These are phyloP conservation scores for Protostelium mycophagum DNA, from an alignment of 78 protist species.

Conservation along the genomic window DNA sequence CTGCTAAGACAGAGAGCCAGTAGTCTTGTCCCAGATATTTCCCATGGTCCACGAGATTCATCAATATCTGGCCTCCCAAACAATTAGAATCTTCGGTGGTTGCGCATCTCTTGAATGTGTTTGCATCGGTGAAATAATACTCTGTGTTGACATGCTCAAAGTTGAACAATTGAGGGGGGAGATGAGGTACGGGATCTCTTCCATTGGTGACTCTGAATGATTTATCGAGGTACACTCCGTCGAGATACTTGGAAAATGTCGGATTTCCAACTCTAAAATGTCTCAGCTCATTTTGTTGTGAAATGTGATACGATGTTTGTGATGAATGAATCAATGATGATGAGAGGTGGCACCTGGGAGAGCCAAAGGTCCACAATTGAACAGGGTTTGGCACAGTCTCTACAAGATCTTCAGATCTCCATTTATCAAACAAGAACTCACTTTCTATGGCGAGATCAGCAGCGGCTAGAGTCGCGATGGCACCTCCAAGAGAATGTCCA, in stretches of 20 bases:
- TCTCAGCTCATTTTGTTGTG: too few species aligned
- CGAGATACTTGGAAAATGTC: neutral
- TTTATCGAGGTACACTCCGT: neutral
- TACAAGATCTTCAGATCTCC: too few species aligned
- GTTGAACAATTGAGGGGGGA: neutral
- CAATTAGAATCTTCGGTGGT: neutral
- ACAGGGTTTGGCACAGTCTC: neutral
- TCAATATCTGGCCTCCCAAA: neutral
- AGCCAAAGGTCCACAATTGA: neutral
- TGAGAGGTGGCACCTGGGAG: neutral
- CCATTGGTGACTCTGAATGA: neutral
- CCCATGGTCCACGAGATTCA: neutral
- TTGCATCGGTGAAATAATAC: neutral
- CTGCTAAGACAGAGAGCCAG: neutral
- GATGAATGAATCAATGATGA: too few species aligned
- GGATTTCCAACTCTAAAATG: neutral
- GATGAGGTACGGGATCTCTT: neutral
- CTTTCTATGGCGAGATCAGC: neutral
- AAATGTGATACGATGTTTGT: too few species aligned
- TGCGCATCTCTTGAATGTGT: neutral
- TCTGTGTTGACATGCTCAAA: neutral
- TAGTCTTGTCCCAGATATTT: neutral
- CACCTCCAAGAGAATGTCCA: neutral
- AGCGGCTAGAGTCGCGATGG: neutral
- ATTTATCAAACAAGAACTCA: too few species aligned